phyloP scores from a whole-genome alignment of 768 basidiomycete species.

The Panaeolus papilionaceus region DNA sequence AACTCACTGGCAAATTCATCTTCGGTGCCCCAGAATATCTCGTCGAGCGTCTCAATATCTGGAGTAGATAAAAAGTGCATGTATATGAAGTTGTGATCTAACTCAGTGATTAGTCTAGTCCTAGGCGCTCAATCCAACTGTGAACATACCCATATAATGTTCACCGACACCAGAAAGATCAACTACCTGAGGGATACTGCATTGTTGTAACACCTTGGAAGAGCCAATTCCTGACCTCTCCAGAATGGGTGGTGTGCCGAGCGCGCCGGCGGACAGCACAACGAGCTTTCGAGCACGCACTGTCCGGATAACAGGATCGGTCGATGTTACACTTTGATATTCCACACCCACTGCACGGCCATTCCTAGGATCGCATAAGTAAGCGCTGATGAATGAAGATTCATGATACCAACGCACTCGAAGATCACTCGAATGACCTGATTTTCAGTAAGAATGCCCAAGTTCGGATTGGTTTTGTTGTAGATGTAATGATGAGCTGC shows the following conservation, averaged over 20 bases:
- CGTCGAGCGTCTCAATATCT: constrained; percentile 56
- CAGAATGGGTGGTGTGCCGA: constrained; percentile 61
- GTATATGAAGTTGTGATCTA: constrained; percentile 49
- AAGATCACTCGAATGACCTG: constrained; percentile 56
- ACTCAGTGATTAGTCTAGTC: neutral
- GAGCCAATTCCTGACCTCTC: constrained; percentile 70
- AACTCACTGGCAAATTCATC: constrained; percentile 48
- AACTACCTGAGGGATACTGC: constrained; percentile 55
- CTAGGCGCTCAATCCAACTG: neutral
- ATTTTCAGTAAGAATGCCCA: constrained; percentile 45
- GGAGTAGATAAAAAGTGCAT: constrained; percentile 51
- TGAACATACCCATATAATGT: constrained; percentile 56
- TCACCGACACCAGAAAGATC: constrained; percentile 82
- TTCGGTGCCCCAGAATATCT: constrained; percentile 46
- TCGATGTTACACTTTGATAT: constrained; percentile 42
- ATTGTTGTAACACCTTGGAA: constrained; percentile 47
- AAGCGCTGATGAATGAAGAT: neutral
- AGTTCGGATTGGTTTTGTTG: constrained; percentile 50
- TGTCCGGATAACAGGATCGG: constrained; percentile 25
- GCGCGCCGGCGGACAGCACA: constrained; percentile 57
- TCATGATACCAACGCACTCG: constrained; percentile 40
- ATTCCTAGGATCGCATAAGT: constrained; percentile 33
- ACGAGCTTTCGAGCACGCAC: constrained; percentile 45
- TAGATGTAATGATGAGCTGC: constrained; percentile 59
- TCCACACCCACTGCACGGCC: constrained; percentile 57